Base-by-base conservation (phyloP, 139 green algal genomes). In the Limnomonas spitsbergensis region DNA sequence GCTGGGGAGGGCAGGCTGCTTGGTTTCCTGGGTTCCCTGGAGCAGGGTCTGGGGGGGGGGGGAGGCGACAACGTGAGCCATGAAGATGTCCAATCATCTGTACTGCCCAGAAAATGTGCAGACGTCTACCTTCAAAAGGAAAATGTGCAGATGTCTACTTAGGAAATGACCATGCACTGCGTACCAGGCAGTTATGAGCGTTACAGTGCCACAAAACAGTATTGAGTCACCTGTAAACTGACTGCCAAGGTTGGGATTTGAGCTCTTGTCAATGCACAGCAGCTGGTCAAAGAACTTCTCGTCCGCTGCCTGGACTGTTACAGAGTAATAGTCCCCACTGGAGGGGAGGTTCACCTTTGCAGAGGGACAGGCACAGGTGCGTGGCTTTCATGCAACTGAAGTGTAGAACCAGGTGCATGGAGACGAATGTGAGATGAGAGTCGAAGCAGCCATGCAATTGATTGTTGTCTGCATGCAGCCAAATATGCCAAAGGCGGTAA, bases 261-360 rank as follows among this genome's bases (percentile, higher is more conserved):
- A 70, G 76, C 85, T 83, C 27, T 40, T 75, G 35, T 34, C 53
- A 9, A 90, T 84, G 68, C 86, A 90, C 32, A 90, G 79, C 73
- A 90, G 73, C 86, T 90, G 77, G 9, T 61, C 73, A 2, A 82
- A 69, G 20, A 90, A 85, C 42, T 81, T 78, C 4, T 81, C 39
- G 2, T 79, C 69, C 24, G 86, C 86, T 36, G 66, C 31, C 14
- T 69, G 38, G 38, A 80, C 70, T 0, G 42, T 34, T 0, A 84
- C 54, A 24, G 32, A 32, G 38, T 82, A 90, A 39, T 83, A 90
- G 68, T 90, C 77, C 2, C 54, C 69, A 66, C 70, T 79, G 2
- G 61, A 53, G 0, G 86, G 86, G 66, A 90, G 40, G 73, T 90
- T 90, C 37, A 90, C 86, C 86, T 90, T 76, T 9, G 24, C 54